Conservation (phyloP, 139 green algal genomes). For the Tetradesmus lagerheimii region DNA sequence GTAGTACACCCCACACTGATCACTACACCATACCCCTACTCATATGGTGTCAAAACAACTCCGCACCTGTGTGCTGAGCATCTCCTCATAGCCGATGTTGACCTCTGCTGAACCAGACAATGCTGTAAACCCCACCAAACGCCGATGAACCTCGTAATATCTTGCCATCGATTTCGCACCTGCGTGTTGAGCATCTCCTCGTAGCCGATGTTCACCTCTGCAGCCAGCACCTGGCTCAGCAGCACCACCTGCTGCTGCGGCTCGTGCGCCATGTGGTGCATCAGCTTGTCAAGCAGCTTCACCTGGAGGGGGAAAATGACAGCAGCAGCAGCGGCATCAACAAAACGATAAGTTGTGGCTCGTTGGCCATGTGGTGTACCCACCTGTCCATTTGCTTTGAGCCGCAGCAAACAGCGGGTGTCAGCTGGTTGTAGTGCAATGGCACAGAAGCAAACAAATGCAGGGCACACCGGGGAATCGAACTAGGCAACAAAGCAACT, state of each 20-base stretch:
- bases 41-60: no score
- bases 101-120: neutral
- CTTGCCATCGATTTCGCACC: neutral
- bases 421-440: no score
- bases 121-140: neutral
- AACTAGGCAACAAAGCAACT: no score
- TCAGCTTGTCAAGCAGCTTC: conserved; percentile 65
- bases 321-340: neutral
- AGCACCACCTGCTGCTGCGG: conserved; percentile 63
- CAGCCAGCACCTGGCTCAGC: conserved; percentile 80
- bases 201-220: conserved; percentile 85
- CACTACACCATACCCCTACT: neutral
- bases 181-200: conserved; percentile 90
- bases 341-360: neutral
- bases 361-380: conserved; percentile 56
- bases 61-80: conserved; percentile 77
- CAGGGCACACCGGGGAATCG: no score
- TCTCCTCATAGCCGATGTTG: conserved; percentile 86
- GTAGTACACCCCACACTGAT: no score
- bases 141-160: no score
- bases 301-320: conserved; percentile 29
- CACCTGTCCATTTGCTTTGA: conserved; percentile 65
- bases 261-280: conserved; percentile 55
- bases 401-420: no score
- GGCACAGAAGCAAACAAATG: no score